A percentile compares a stretch with the other conserved stretches of the same genome.
Conservation (phyloP, 805 yeast species). For the Wickerhamomyces bovis region DNA sequence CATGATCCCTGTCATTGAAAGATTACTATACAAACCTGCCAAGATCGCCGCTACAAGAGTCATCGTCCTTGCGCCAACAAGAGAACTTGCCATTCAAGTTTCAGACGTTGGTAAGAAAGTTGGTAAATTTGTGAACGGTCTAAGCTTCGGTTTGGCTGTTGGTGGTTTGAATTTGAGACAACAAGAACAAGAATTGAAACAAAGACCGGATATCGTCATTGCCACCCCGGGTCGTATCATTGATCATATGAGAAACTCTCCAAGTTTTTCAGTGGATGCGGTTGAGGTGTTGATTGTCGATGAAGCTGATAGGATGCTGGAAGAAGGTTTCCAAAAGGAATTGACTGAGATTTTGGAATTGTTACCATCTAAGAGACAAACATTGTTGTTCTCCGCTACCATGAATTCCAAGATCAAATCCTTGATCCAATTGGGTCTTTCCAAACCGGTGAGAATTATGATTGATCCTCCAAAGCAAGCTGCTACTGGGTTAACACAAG, state of each 20-base stretch:
- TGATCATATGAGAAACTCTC: constrained; percentile 93
- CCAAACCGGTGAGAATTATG: constrained; percentile 90
- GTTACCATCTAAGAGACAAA: constrained; percentile 88
- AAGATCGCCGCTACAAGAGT: constrained; percentile 87
- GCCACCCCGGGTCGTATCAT: constrained; percentile 99
- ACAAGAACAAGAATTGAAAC: constrained; percentile 89
- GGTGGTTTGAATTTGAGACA: constrained; percentile 95
- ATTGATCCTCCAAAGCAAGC: constrained; percentile 95
- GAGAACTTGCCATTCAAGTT: constrained; percentile 97
- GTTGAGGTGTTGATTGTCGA: constrained; percentile 92
- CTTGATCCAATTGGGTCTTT: constrained; percentile 79
- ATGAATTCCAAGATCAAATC: constrained; percentile 93
- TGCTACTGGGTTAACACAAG: constrained; percentile 85
- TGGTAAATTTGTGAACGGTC: constrained; percentile 65
- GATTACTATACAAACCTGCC: constrained; percentile 83
- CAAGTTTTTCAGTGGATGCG: constrained; percentile 82
- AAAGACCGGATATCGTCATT: constrained; percentile 91
- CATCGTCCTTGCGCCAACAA: constrained; percentile 87
- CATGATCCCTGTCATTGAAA: constrained; percentile 91
- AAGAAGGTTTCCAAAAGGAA: constrained; percentile 97
- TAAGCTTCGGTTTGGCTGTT: constrained; percentile 91
- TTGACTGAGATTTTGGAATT: constrained; percentile 82
- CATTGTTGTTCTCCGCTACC: constrained; percentile 92
- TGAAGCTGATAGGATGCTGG: constrained; percentile 99
- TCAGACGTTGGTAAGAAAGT: constrained; percentile 87